phyloP scores from a whole-genome alignment of 345 rosid genomes.

The Hypericum androsaemum region DNA sequence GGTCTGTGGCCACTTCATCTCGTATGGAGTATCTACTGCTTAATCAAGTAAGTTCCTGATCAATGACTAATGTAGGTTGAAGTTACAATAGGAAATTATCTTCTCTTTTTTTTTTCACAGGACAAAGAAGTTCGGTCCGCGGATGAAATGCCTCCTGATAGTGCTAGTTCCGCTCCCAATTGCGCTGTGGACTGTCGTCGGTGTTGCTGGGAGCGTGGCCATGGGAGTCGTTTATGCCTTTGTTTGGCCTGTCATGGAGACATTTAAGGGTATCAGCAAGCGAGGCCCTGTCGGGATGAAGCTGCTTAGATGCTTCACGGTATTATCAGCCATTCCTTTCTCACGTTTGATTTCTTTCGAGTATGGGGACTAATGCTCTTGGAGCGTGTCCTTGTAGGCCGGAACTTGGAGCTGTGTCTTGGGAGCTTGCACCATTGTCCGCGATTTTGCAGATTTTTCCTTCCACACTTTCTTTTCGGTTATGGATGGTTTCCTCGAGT shows the following conservation, averaged over 20 bases:
- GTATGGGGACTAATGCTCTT: not conserved
- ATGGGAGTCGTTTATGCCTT: slow-evolving; percentile 14
- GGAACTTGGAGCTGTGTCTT: slow-evolving; percentile 15
- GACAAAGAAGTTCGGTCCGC: slow-evolving; percentile 12
- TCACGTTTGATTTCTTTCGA: not conserved
- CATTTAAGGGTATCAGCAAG: slow-evolving; percentile 14
- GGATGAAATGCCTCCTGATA: slow-evolving; percentile 12
- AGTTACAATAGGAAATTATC: not conserved
- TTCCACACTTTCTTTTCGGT: slow-evolving; percentile 20
- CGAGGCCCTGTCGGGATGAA: slow-evolving; percentile 4
- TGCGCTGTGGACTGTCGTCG: slow-evolving; percentile 13
- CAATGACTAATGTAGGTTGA: too few relatives aligned
- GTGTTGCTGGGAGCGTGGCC: slow-evolving; percentile 14
- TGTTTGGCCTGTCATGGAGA: slow-evolving; percentile 18
- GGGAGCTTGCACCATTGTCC: slow-evolving; percentile 18
- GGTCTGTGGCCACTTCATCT: slow-evolving; percentile 19
- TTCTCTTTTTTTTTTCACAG: not conserved
- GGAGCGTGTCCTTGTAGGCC: slow-evolving; percentile 5
- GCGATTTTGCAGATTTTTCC: slow-evolving; percentile 18
- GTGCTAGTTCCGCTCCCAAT: slow-evolving; percentile 14
- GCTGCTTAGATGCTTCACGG: slow-evolving; percentile 8
- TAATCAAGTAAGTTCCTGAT: slow-evolving; percentile 9
- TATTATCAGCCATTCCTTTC: not conserved
- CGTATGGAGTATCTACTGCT: slow-evolving; percentile 13
- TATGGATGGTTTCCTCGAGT: slow-evolving; percentile 17